Evolutionary conservation across 108 stramenopile species (phyloP).

Genomic region (Fragilariopsis cylindrus): DNA sequence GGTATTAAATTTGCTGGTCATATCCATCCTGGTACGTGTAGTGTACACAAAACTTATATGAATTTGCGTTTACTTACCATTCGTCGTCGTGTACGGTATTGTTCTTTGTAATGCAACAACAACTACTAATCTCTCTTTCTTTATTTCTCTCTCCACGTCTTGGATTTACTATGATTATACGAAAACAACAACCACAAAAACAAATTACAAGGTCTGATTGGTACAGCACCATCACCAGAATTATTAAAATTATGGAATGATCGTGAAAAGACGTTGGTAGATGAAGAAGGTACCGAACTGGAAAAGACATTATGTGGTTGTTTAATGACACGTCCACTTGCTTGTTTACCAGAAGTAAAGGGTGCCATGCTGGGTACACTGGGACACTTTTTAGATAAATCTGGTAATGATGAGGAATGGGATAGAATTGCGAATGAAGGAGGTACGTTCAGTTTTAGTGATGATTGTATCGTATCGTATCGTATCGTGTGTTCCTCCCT

Average conservation of each 20-base stretch:
- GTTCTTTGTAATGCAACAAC: too few species aligned
- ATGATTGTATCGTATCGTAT: conserved; percentile 28
- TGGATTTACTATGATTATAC: too few species aligned
- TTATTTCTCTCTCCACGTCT: too few species aligned
- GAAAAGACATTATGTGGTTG: conserved; percentile 66
- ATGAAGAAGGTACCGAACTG: conserved; percentile 52
- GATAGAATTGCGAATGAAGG: conserved; percentile 46
- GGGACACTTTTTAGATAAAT: conserved; percentile 54
- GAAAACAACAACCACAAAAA: too few species aligned
- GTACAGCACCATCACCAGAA: conserved; percentile 56
- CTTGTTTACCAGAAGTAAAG: conserved; percentile 63
- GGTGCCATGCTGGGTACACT: conserved; percentile 69
- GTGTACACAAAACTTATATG: too few species aligned
- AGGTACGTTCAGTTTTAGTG: too few species aligned
- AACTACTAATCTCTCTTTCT: too few species aligned
- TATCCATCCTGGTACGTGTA: conserved; percentile 46
- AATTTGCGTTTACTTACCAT: too few species aligned
- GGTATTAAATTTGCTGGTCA: conserved; percentile 52
- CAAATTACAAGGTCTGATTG: conserved; percentile 40
- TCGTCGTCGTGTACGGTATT: too few species aligned
- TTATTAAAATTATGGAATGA: conserved; percentile 74
- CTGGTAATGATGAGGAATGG: conserved; percentile 46
- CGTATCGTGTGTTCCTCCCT: too few species aligned
- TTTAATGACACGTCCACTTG: conserved; percentile 60
- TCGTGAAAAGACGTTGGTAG: conserved; percentile 50